A percentile compares a stretch with the other conserved stretches of the same genome.
phyloP scores from a whole-genome alignment of 441 rosid species.

The Raphanus hybrid region DNA sequence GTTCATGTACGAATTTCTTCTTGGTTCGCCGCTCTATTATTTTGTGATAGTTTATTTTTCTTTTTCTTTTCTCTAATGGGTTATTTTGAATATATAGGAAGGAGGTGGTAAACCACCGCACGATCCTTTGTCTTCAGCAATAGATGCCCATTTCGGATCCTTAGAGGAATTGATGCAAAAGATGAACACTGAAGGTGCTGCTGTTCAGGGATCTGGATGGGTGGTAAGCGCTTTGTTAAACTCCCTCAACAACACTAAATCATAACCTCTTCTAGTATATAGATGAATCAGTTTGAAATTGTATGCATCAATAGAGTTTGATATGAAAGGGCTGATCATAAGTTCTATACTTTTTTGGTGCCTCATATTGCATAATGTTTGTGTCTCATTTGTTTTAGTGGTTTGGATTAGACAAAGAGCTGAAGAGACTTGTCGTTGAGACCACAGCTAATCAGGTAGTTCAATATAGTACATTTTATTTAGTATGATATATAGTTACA shows the following conservation, averaged over 20 bases:
- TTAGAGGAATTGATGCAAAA: constrained; percentile 67
- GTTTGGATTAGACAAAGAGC: constrained; percentile 87
- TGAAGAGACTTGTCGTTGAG: constrained; percentile 85
- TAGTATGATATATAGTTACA: not conserved
- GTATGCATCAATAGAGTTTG: too few relatives aligned
- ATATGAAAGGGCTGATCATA: too few relatives aligned
- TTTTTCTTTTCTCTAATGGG: not conserved
- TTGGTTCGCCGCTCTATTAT: not conserved
- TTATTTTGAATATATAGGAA: constrained; percentile 54
- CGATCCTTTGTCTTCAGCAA: constrained; percentile 69
- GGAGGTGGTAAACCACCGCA: constrained; percentile 95
- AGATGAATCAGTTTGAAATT: too few relatives aligned
- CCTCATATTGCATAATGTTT: too few relatives aligned
- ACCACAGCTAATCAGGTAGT: constrained; percentile 90
- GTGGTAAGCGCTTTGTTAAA: constrained; percentile 60
- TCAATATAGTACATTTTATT: not conserved
- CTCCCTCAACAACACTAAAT: not conserved
- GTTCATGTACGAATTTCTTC: constrained; percentile 50
- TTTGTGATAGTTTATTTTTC: not conserved
- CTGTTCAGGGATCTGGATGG: constrained; percentile 97
- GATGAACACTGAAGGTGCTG: constrained; percentile 83
- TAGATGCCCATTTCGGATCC: constrained; percentile 80
- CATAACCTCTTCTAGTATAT: too few relatives aligned
- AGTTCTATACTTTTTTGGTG: too few relatives aligned
- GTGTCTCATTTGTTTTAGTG: constrained; percentile 48